Base-by-base conservation (phyloP, 345 rosid species). In the Ceriops tagal region DNA sequence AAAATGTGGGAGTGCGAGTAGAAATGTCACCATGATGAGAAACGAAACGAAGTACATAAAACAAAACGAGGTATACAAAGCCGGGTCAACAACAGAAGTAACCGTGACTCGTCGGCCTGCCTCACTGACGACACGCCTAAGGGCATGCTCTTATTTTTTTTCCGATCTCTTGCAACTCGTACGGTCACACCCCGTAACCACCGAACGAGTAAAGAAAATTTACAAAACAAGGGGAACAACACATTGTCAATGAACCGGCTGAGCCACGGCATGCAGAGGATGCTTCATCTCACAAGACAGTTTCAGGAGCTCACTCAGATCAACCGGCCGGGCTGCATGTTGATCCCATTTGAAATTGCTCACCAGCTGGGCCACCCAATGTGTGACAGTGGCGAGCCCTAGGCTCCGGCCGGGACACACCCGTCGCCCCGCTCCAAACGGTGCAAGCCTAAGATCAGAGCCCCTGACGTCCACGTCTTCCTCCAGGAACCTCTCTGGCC, bases 231-330 rank as follows among this genome's bases (percentile, higher is more conserved):
- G 4, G 15, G n/a, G 4, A 7, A 43, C 5, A 35, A n/a, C 21
- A 35, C 1, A n/a, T 26, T 10, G 21, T 4, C 24, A 35, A 4
- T 58, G 71, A 72, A 82, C 77, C 63, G 53, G 70, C 63, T 67
- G 20, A 20, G 81, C 92, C 51, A 84, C 73, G 19, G 89, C 88
- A 34, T 55, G 80, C 78, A 90, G 72, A 19, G 98, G 93, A 27
- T 71, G 32, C 79, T 92, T 88, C 98, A 92, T 92, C 74, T 92
- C 93, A 81, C 96, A 90, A 1, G 98, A 93, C 72, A 93, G 80
- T 77, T 89, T 93, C 81, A 93, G 46, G 6, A 91, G 79, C 71
- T 93, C 98, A 21, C 76, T 71, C 1, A 93, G 87, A 43, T 86
- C 84, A 30, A 91, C 92, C 0, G 85, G 89, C 34, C 72, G 74